Evolutionary conservation across 2,329 filamentous ascomycete species (phyloP), one percentile per base, ranked within the genome.

Genomic region (Orbilia ellipsospora): DNA sequence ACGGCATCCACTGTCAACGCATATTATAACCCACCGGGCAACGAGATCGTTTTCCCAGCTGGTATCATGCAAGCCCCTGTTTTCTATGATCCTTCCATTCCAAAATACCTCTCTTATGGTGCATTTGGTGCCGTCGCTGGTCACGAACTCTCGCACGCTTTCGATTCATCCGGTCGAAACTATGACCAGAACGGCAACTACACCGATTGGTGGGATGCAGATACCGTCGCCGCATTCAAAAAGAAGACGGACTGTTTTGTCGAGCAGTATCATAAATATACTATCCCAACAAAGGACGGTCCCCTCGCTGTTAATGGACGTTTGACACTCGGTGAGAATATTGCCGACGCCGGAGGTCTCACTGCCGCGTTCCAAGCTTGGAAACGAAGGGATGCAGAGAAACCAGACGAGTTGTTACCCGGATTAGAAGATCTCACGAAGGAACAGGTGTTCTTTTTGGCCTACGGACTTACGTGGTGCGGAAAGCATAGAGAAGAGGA

Each of bases 101-200:
- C 90, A 0, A 82, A 86, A 23, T 92, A 91, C 78, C 82, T 92
- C 44, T 86, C 86, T 8, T 92, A 91, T 80, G 90, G 89, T n/a
- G 88, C 87, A 0, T 90, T 92, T 80, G 90, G 89, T 0, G 85
- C 87, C 0, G 86, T 91, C 1, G 87, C 87, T 7, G 90, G 89
- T 1, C 90, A 92, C 79, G 90, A 92, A 80, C 84, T 92, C 6
- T 89, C 88, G 2, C 90, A 92, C 77, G 89, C 88, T 12, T 91
- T 92, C 78, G 90, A 92, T 80, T 89, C 86, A 40, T 87, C 85
- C 0, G 90, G 90, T 7, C 85, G 88, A 16, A 86, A 89, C 78
- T 91, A 88, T 77, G 88, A 92, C 78, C 84, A 88, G 77, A 87
- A 86, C 50, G 89, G 88, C 20, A 90, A 89, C 79, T 87, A 86